phyloP scores from a whole-genome alignment of 768 basidiomycete genomes.

The Saitozyma sp. region DNA sequence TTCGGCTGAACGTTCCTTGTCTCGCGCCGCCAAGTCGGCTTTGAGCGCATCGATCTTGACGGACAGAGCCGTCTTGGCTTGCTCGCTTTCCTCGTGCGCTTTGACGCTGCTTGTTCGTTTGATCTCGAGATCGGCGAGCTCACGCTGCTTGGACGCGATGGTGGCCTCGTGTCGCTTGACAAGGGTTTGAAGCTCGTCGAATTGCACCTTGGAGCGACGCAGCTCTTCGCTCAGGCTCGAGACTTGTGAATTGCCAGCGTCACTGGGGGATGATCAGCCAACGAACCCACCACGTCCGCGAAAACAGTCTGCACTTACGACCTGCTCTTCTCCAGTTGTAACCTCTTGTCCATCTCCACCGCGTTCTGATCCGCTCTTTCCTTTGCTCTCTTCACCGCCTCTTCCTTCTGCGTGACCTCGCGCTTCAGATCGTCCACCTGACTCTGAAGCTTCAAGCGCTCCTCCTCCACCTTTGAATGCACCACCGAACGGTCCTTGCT shows the following conservation, averaged over 20 bases:
- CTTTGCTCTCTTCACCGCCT: constrained; percentile 71
- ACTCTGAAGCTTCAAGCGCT: constrained; percentile 66
- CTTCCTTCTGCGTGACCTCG: constrained; percentile 70
- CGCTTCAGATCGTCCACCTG: constrained; percentile 69
- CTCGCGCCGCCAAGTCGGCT: constrained; percentile 56
- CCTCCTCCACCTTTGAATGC: constrained; percentile 61
- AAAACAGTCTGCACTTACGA: constrained; percentile 57
- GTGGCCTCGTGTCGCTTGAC: constrained; percentile 77
- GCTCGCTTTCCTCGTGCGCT: constrained; percentile 25
- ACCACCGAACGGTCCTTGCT: constrained; percentile 63
- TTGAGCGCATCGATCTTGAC: constrained; percentile 54
- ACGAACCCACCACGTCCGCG: constrained; percentile 1
- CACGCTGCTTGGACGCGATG: constrained; percentile 57
- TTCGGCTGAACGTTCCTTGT: constrained; percentile 52
- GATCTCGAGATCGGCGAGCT: constrained; percentile 28
- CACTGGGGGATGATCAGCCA: constrained; percentile 55
- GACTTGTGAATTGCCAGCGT: constrained; percentile 58
- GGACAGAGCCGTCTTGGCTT: constrained; percentile 23
- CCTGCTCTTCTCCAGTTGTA: constrained; percentile 65
- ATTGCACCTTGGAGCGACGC: constrained; percentile 71
- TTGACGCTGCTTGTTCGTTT: constrained; percentile 12
- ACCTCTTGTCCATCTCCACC: constrained; percentile 70
- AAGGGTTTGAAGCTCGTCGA: constrained; percentile 74
- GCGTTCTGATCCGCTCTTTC: constrained; percentile 69
- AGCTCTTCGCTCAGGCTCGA: constrained; percentile 66